Base-by-base conservation (phyloP, 768 basidiomycete species). In the Collybia mongolica region DNA sequence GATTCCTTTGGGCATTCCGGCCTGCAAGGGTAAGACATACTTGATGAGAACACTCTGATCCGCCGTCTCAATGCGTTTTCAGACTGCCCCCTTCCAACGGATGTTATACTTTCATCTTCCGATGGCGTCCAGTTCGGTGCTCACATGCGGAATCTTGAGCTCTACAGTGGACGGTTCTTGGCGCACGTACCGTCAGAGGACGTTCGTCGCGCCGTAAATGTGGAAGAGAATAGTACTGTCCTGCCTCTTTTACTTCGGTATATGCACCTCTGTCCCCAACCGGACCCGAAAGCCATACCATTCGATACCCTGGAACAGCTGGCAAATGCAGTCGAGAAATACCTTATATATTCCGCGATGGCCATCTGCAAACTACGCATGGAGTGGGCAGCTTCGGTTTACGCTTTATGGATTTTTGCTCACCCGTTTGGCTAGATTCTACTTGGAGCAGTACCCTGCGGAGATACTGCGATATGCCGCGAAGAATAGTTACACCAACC, bases 251-350 rank as follows among this genome's bases (percentile, higher is more conserved):
- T 64, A 6, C 43, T 62, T 15, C 56, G 56, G 39, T 64, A 53
- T 47, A 59, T 62, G 57, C 57, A 60, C 39, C 56, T 42, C 18
- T 56, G 55, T 29, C 54, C 50, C 4, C 62, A 56, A 36, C 63
- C 63, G 6, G 56, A 61, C 26, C 52, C 55, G 14, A 15, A n/a
- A 2, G 38, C 48, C 6, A 19, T 60, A 14, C 37, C 24, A 3
- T 59, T 60, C 42, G 41, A 39, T 6, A 19, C 51, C 6, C 49
- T 57, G 6, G 48, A 44, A 1, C 37, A 24, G 2, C 39, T 63
- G 7, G 57, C 63, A 3, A 60, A 64, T 17, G 61, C 63, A 1
- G 63, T 54, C 26, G 62, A 64, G 37, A 64, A 64, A 44, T 64
- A 62, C 37, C 18, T 43, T 23, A 52, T 65, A 9, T 55, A 46